These are phyloP conservation scores for Tetracladium setigerum DNA, from an alignment of 495 filamentous ascomycete genomes.

Conservation along the genomic window DNA sequence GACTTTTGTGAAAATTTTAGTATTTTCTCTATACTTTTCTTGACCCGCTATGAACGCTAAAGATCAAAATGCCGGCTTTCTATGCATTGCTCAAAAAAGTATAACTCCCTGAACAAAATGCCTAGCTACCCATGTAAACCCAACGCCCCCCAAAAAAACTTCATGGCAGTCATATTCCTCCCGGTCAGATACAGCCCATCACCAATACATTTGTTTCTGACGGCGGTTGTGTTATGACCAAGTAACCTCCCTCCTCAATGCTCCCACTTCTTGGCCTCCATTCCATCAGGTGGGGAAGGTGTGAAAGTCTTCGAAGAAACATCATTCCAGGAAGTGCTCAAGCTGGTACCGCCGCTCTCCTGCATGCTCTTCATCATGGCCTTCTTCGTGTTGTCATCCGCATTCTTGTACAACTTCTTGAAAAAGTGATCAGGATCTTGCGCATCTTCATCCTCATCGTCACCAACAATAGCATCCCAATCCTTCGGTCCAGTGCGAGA, in stretches of 20 bases:
- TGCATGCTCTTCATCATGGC: conserved; percentile 98
- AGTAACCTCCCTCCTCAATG: neutral
- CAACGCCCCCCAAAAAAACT: too few species aligned
- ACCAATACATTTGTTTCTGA: too few species aligned
- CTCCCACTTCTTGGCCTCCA: conserved; percentile 64
- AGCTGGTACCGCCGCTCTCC: conserved; percentile 86
- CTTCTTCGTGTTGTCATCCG: conserved; percentile 70
- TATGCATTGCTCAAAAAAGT: too few species aligned
- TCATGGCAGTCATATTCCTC: too few species aligned
- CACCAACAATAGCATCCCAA: conserved; percentile 63
- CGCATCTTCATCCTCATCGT: conserved; percentile 45
- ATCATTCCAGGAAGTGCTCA: conserved; percentile 91
- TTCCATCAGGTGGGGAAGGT: conserved; percentile 67
- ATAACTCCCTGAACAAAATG: too few species aligned
- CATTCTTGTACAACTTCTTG: conserved; percentile 77
- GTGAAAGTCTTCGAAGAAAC: conserved; percentile 67
- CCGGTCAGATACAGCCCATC: too few species aligned
- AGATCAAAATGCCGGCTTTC: too few species aligned
- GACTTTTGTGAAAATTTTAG: too few species aligned
- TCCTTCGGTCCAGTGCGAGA: conserved; percentile 78
- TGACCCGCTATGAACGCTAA: too few species aligned
- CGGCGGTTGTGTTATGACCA: too few species aligned
- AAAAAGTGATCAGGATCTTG: conserved; percentile 71
- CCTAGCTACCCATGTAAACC: too few species aligned
- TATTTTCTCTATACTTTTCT: too few species aligned